These are phyloP conservation scores for Entonaema liquescens DNA, from an alignment of 495 filamentous ascomycete species.

Conservation along the genomic window DNA sequence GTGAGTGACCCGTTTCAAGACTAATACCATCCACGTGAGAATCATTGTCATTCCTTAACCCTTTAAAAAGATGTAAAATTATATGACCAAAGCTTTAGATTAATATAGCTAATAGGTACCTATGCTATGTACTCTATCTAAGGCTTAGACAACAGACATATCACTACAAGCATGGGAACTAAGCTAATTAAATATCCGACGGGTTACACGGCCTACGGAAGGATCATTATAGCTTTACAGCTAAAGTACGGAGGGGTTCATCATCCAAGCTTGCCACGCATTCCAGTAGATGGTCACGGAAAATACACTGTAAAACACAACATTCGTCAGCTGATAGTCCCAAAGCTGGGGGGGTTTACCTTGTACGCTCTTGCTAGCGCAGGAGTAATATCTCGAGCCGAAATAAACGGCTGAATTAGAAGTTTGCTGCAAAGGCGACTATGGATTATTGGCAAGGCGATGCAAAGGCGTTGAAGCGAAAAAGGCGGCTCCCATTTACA, in stretches of 20 bases:
- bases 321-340: constrained; percentile 21
- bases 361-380: constrained; percentile 16
- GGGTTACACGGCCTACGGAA: neutral
- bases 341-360: constrained; percentile 23
- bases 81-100: neutral
- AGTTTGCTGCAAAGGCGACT: constrained; percentile 20
- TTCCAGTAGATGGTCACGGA: constrained; percentile 15
- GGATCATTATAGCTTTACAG: neutral
- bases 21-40: neutral
- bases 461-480: constrained; percentile 27
- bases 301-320: constrained; percentile 26
- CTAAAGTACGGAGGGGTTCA: neutral
- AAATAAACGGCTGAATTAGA: constrained; percentile 2
- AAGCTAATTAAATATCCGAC: neutral
- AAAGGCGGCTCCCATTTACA: constrained; percentile 37
- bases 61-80: neutral
- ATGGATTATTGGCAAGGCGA: constrained; percentile 17
- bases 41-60: neutral
- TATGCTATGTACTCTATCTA: constrained; percentile 18
- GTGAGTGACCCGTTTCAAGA: constrained; percentile 9
- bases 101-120: neutral
- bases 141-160: neutral
- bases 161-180: neutral
- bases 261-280: constrained; percentile 10
- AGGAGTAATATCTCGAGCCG: constrained; percentile 5